A percentile compares a stretch with the other conserved stretches of the same genome.
Conservation (phyloP, 139 green algal species). For the Closterium sp. region DNA sequence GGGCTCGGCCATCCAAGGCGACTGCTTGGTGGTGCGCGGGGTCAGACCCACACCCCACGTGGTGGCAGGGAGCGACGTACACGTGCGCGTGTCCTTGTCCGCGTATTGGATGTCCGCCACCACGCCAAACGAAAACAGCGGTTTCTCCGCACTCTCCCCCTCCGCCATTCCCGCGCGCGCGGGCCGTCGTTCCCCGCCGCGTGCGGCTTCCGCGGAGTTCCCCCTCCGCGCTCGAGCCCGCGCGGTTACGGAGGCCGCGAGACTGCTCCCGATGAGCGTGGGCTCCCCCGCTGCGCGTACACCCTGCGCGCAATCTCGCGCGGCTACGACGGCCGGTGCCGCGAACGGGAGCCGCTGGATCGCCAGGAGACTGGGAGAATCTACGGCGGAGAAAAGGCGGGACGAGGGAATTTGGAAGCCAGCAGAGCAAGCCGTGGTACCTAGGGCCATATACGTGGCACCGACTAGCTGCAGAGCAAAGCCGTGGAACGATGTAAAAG, state of each 20-base stretch:
- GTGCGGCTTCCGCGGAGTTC: not conserved
- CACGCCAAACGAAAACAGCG: slow-evolving; percentile 43
- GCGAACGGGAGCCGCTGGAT: not conserved
- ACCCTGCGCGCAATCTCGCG: too few relatives aligned
- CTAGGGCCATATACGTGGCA: not conserved
- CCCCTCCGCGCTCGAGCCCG: not conserved
- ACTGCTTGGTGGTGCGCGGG: too few relatives aligned
- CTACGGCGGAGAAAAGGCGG: not conserved
- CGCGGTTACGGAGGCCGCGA: not conserved
- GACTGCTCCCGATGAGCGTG: not conserved
- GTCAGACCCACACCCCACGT: too few relatives aligned
- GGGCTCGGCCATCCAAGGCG: too few relatives aligned
- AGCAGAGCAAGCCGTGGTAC: not conserved
- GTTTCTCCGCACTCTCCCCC: not conserved
- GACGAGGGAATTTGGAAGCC: not conserved
- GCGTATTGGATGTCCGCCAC: slow-evolving; percentile 46
- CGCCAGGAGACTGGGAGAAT: not conserved
- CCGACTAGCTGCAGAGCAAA: too few relatives aligned
- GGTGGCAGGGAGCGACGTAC: not conserved
- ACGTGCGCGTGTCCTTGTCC: slow-evolving; percentile 30
- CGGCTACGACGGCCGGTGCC: not conserved
- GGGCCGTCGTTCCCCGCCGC: not conserved
- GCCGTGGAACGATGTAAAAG: too few relatives aligned
- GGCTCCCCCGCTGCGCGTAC: not conserved
- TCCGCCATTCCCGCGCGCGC: not conserved